Evolutionary conservation across 129 eudicot species (phyloP).

Genomic region (Artemisia tridentata): DNA sequence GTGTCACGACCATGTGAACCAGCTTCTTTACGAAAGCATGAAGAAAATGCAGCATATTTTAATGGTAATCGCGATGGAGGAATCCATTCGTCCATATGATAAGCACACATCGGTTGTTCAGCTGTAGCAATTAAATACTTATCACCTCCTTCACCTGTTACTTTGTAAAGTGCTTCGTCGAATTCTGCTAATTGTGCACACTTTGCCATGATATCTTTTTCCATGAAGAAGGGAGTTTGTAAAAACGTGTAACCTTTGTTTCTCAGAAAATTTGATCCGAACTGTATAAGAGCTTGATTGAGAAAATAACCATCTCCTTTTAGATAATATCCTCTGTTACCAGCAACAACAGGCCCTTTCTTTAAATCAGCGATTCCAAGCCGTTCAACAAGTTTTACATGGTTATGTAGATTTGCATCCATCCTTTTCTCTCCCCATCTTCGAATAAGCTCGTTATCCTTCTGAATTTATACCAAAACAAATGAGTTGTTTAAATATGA

Average conservation of each 20-base stretch:
- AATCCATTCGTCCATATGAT: constrained; percentile 73
- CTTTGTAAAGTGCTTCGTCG: constrained; percentile 84
- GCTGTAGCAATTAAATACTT: constrained; percentile 77
- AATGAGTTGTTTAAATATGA: neutral
- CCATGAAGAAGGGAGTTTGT: constrained; percentile 72
- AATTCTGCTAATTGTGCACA: constrained; percentile 82
- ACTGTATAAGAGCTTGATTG: constrained; percentile 72
- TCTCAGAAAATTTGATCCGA: constrained; percentile 54
- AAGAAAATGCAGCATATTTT: constrained; percentile 68
- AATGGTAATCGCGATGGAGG: constrained; percentile 57
- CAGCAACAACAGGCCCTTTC: constrained; percentile 62
- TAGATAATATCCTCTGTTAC: constrained; percentile 68
- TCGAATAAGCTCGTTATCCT: constrained; percentile 51
- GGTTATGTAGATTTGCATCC: constrained; percentile 53
- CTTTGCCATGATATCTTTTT: constrained; percentile 69
- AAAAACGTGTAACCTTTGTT: constrained; percentile 46
- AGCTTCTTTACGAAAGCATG: constrained; percentile 84
- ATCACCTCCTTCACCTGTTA: constrained; percentile 72
- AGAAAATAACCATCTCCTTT: constrained; percentile 67
- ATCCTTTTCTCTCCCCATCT: constrained; percentile 63
- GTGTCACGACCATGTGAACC: constrained; percentile 81
- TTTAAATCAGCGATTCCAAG: constrained; percentile 67
- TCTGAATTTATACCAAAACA: constrained; percentile 34
- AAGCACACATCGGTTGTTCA: constrained; percentile 83
- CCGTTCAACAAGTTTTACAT: constrained; percentile 72